Percentiles rank a stretch among this genome's conserved stretches.
Conservation (phyloP, 2,329 filamentous ascomycete species). For the Alternaria gansuensis region DNA sequence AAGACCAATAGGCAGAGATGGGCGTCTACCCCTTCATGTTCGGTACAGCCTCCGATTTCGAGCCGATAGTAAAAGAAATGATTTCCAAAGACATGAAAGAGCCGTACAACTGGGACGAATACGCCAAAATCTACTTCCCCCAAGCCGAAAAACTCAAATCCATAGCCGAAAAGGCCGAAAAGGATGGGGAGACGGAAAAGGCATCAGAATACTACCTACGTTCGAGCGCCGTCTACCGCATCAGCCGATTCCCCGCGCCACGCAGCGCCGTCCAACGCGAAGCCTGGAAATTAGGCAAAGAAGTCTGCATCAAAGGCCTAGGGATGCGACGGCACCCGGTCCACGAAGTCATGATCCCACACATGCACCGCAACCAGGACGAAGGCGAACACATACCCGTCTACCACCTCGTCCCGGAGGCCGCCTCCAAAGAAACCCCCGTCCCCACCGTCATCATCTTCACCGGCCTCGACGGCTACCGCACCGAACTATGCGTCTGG, state of each 20-base stretch:
- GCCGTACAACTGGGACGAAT: conserved; percentile 68
- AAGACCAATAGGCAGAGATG: conserved; percentile 54
- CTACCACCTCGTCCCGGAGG: conserved; percentile 69
- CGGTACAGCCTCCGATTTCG: conserved; percentile 72
- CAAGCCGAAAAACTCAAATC: conserved; percentile 66
- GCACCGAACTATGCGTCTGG: conserved; percentile 65
- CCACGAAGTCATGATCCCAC: conserved; percentile 68
- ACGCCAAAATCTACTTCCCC: conserved; percentile 69
- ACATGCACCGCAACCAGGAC: conserved; percentile 59
- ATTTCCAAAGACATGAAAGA: conserved; percentile 70
- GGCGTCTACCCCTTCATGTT: conserved; percentile 80
- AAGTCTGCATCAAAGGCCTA: conserved; percentile 66
- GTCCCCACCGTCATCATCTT: conserved; percentile 65
- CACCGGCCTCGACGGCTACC: conserved; percentile 67
- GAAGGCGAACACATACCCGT: conserved; percentile 69
- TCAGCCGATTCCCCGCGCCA: conserved; percentile 72
- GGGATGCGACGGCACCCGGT: conserved; percentile 62
- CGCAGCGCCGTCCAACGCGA: conserved; percentile 62
- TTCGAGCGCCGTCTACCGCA: conserved; percentile 70
- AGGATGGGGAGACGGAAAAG: conserved; percentile 59
- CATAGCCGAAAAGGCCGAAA: conserved; percentile 62
- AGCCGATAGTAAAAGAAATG: conserved; percentile 71
- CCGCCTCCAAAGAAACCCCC: conserved; percentile 54
- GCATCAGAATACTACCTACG: conserved; percentile 70
- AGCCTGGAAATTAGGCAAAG: conserved; percentile 73